Percentiles rank a stretch among this genome's conserved stretches.
Conservation (phyloP, 2,329 filamentous ascomycete genomes). For the Alternaria postmessia region DNA sequence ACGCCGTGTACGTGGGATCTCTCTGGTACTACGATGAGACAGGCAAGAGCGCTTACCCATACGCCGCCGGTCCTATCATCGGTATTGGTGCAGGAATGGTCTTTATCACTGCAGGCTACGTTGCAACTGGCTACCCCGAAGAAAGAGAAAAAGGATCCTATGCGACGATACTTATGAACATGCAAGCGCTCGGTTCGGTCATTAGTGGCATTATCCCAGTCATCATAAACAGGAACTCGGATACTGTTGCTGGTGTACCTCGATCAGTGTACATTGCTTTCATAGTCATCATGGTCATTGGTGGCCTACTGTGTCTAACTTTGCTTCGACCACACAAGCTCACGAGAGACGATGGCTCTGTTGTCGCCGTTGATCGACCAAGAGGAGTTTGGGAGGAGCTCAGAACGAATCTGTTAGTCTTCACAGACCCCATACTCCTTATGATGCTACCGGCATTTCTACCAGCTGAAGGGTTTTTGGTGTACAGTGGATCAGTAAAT, state of each 20-base stretch:
- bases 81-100: conserved; percentile 46
- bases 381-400: conserved; percentile 39
- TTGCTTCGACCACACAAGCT: conserved; percentile 41
- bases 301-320: conserved; percentile 34
- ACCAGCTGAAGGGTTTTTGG: conserved; percentile 40
- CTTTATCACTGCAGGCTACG: conserved; percentile 43
- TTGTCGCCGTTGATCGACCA: conserved; percentile 38
- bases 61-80: conserved; percentile 41
- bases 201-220: conserved; percentile 44
- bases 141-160: conserved; percentile 42
- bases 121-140: conserved; percentile 42
- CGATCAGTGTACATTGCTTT: conserved; percentile 43
- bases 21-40: conserved; percentile 46
- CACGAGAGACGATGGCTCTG: conserved; percentile 39
- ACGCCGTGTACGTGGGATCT: conserved; percentile 43
- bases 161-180: conserved; percentile 43
- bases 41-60: conserved; percentile 42
- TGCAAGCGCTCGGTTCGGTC: conserved; percentile 41
- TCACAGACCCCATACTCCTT: conserved; percentile 37
- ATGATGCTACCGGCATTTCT: conserved; percentile 44
- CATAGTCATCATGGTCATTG: conserved; percentile 40
- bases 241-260: conserved; percentile 40
- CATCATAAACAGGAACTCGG: conserved; percentile 41
- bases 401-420: conserved; percentile 36
- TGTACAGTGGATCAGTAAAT: conserved; percentile 46